phyloP scores from a whole-genome alignment of 768 basidiomycete species.

The Suillus spraguei region DNA sequence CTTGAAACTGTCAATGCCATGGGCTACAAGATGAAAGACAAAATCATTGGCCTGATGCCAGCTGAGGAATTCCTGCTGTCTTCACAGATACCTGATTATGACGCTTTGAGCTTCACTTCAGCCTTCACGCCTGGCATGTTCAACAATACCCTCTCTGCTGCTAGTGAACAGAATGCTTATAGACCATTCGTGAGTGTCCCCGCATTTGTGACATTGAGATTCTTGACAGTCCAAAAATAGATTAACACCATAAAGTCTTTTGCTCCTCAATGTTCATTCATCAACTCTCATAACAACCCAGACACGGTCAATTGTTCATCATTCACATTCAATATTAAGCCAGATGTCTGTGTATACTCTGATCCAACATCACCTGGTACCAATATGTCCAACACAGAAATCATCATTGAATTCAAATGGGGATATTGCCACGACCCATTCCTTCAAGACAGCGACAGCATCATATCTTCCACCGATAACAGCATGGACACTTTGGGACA shows the following conservation, averaged over 20 bases:
- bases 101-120: not conserved
- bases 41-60: slow-evolving; percentile 12
- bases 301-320: slow-evolving; percentile 2
- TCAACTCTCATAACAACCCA: not conserved
- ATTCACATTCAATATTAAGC: slow-evolving; percentile 12
- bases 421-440: slow-evolving; percentile 6
- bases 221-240: not conserved
- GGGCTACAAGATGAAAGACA: slow-evolving; percentile 5
- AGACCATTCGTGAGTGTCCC: slow-evolving; percentile 9
- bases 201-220: not conserved
- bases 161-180: not conserved
- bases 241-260: slow-evolving; percentile 8
- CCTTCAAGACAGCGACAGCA: not conserved
- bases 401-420: slow-evolving; percentile 17
- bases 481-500: slow-evolving; percentile 20
- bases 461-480: not conserved
- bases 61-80: slow-evolving; percentile 8
- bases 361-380: not conserved
- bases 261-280: slow-evolving; percentile 1
- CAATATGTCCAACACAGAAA: slow-evolving; percentile 4
- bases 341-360: slow-evolving; percentile 15
- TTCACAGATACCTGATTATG: not conserved
- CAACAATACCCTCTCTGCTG: not conserved
- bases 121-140: not conserved
- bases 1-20: slow-evolving; percentile 2